Base-by-base conservation (phyloP, 2,329 filamentous ascomycete species). In the Ophiostoma quercus region DNA sequence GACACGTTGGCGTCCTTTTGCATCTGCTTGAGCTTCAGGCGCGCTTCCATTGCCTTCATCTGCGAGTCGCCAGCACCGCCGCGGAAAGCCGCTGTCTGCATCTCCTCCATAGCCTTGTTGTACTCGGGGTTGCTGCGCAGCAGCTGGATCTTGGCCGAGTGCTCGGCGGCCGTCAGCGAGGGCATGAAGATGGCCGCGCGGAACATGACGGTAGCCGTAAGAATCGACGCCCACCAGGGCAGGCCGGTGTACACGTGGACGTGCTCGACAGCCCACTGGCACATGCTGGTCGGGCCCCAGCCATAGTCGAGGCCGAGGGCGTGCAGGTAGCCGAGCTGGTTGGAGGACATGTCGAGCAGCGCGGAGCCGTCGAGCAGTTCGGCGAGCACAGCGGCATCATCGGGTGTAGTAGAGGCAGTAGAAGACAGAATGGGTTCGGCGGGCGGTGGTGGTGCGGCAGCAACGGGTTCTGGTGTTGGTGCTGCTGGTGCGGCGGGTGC, bases 221-320 rank as follows among this genome's bases (percentile, higher is more conserved):
- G 79, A 75, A 97, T 90, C 71, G 91, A 87, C 1, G 82, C 88
- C 84, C 91, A 93, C 95, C 95, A 98, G 14, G 92, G 92, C 69
- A 92, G 79, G 47, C 90, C 92, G 1, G 79, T 81, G 74, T 85
- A 89, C 72, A 97, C 83, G 79, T 99, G 92, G 57, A 96, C 77
- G 77, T 94, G 88, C 82, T 99, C 95, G 12, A 98, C 80, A 2
- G 87, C 29, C 84, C 85, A 94, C 80, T 97, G 85, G 78, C 95
- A 88, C 19, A 87, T 74, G 3, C 88, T 81, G 0, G 93, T 92
- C 5, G 91, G 87, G 19, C 94, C 94, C 82, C 83, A 94, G 77
- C 94, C 93, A 76, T 90, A 98, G 75, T 98, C 92, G 29, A 99
- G 82, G 3, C 95, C 95, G 12, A 98, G 83, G 7, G 87, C 84